These are phyloP conservation scores for Aulographum hederae DNA, from an alignment of 2,329 filamentous ascomycete species.

Conservation along the genomic window DNA sequence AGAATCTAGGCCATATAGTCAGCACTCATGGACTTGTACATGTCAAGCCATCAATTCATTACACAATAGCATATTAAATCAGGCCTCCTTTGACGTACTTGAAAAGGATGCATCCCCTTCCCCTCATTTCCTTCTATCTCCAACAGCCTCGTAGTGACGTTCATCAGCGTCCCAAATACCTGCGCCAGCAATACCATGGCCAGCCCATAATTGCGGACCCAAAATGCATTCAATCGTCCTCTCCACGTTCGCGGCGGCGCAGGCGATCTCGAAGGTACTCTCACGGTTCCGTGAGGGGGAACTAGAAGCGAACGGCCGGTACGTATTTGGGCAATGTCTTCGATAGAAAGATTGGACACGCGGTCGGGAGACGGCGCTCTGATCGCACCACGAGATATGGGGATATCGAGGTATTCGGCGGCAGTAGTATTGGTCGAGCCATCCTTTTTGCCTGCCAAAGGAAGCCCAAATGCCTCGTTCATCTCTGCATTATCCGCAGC, in stretches of 20 bases:
- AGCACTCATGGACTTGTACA: neutral
- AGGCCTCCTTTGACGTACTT: conserved; percentile 26
- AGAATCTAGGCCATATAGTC: conserved; percentile 35
- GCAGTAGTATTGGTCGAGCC: too few species aligned
- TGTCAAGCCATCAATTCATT: neutral
- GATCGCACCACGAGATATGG: too few species aligned
- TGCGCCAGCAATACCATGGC: conserved; percentile 57
- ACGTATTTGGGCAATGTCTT: neutral
- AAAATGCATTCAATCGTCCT: conserved; percentile 23
- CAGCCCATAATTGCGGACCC: conserved; percentile 52
- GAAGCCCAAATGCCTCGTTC: too few species aligned
- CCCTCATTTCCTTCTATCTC: conserved; percentile 49
- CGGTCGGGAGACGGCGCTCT: neutral
- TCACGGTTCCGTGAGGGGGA: too few species aligned
- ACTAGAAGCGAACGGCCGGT: neutral
- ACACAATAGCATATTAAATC: too few species aligned
- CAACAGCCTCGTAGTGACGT: conserved; percentile 57
- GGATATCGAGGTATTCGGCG: too few species aligned
- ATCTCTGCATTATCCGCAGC: too few species aligned
- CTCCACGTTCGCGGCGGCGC: neutral
- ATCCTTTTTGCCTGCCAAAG: too few species aligned
- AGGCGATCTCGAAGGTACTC: neutral
- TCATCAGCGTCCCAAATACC: conserved; percentile 73
- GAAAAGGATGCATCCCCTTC: conserved; percentile 61
- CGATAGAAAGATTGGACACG: neutral